A percentile compares a stretch with the other conserved stretches of the same genome.
phyloP scores from a whole-genome alignment of 2,329 filamentous ascomycete genomes.

The Grosmannia clavigera region DNA sequence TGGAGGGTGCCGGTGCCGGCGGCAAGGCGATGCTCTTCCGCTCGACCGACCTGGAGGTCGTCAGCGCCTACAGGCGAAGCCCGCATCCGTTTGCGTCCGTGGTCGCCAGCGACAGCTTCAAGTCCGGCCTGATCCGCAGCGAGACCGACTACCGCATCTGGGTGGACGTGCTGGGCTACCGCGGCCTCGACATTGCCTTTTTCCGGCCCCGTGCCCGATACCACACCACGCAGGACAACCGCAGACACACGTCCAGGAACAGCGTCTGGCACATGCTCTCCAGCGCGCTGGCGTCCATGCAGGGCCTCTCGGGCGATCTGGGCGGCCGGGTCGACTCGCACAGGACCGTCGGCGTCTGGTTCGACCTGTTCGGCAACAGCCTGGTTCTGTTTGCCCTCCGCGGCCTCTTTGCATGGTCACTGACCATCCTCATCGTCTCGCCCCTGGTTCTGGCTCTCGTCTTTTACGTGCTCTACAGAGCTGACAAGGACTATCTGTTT shows the following conservation, averaged over 20 bases:
- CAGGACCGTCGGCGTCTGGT: constrained; percentile 69
- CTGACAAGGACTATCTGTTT: constrained; percentile 84
- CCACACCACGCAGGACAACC: constrained; percentile 82
- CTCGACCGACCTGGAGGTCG: constrained; percentile 76
- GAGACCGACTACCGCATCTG: constrained; percentile 87
- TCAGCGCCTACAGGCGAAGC: constrained; percentile 59
- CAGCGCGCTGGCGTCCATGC: constrained; percentile 61
- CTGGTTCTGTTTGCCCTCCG: constrained; percentile 71
- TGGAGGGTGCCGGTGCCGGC: constrained; percentile 89
- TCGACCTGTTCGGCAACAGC: constrained; percentile 72
- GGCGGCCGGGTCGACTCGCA: constrained; percentile 53
- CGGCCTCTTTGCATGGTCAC: constrained; percentile 77
- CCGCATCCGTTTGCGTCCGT: constrained; percentile 75
- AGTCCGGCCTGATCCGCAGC: constrained; percentile 64
- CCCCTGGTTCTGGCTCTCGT: constrained; percentile 62
- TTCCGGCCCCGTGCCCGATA: constrained; percentile 77
- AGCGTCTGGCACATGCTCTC: constrained; percentile 94
- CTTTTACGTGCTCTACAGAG: constrained; percentile 53
- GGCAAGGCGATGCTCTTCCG: constrained; percentile 81
- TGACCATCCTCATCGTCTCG: constrained; percentile 68
- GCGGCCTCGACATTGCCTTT: constrained; percentile 87
- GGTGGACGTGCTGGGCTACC: constrained; percentile 61
- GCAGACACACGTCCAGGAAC: constrained; percentile 57
- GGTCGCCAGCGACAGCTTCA: constrained; percentile 73
- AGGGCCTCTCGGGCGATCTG: constrained; percentile 56